A percentile compares a stretch with the other conserved stretches of the same genome.
Evolutionary conservation across 2,329 filamentous ascomycete genomes (phyloP).

Genomic region (Arthrobotrys conoides): DNA sequence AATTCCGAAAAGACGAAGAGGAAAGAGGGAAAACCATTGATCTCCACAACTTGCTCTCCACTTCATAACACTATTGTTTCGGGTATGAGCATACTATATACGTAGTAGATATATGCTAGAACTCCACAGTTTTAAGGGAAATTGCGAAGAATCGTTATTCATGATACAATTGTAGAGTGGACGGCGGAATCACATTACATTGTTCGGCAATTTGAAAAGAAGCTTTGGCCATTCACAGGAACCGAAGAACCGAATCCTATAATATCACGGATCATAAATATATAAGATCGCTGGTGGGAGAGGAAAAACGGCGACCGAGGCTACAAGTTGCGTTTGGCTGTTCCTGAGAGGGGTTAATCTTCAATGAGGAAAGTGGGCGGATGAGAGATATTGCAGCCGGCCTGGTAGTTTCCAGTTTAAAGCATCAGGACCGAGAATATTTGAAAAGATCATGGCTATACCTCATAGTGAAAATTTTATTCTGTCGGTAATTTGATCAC

Average conservation of each 20-base stretch:
- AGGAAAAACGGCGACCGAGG: constrained; percentile 42
- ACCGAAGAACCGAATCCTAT: constrained; percentile 59
- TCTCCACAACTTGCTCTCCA: constrained; percentile 5
- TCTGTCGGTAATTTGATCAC: constrained; percentile 45
- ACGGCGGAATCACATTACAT: constrained; percentile 10
- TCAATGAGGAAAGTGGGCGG: constrained; percentile 33
- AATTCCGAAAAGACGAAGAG: constrained; percentile 11
- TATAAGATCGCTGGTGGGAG: constrained; percentile 57
- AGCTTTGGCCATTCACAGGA: constrained; percentile 53
- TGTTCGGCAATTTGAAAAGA: constrained; percentile 37
- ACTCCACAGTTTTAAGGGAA: neutral
- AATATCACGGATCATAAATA: constrained; percentile 60
- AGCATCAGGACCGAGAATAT: neutral
- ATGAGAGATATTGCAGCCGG: constrained; percentile 12
- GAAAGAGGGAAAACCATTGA: constrained; percentile 20
- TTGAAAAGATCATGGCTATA: neutral
- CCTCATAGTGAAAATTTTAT: constrained; percentile 8
- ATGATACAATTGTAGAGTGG: constrained; percentile 1
- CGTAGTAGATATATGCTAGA: neutral
- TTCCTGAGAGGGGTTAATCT: constrained; percentile 12
- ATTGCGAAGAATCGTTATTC: neutral
- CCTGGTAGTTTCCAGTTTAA: neutral
- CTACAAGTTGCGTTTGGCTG: constrained; percentile 17
- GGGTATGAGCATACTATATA: neutral
- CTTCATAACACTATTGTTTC: constrained; percentile 20